A percentile compares a stretch with the other conserved stretches of the same genome.
Conservation (phyloP, 1,284 basidiomycete species). For the Sanghuangporus sanghuang region DNA sequence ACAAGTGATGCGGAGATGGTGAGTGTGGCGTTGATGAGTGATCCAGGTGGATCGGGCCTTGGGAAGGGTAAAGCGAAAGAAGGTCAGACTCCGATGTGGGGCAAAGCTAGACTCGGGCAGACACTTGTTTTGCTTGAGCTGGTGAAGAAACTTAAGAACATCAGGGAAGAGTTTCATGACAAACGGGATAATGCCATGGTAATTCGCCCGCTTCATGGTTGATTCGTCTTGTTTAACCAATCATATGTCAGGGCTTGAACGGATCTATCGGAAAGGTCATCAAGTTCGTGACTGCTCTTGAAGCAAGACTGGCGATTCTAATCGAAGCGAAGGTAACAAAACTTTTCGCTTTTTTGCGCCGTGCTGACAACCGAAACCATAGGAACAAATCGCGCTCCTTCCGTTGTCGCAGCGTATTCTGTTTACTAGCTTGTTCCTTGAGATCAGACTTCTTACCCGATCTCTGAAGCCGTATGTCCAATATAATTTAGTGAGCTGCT, state of each 20-base stretch:
- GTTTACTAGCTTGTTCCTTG: slow-evolving; percentile 52
- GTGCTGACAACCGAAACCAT: slow-evolving; percentile 6
- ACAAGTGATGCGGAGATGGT: slow-evolving; percentile 73
- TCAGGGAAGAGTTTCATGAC: slow-evolving; percentile 28
- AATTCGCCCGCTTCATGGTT: neutral
- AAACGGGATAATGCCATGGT: slow-evolving; percentile 31
- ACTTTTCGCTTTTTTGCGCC: neutral
- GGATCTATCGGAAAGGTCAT: slow-evolving; percentile 31
- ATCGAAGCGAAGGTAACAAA: slow-evolving; percentile 56
- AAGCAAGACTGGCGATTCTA: slow-evolving; percentile 51
- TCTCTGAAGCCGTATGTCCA: slow-evolving; percentile 54
- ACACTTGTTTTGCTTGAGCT: slow-evolving; percentile 61
- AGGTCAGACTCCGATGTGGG: slow-evolving; percentile 31
- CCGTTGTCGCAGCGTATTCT: slow-evolving; percentile 54
- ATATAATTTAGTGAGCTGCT: neutral
- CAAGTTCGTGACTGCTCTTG: slow-evolving; percentile 53
- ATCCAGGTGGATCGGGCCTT: slow-evolving; percentile 30
- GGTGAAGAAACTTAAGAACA: slow-evolving; percentile 43
- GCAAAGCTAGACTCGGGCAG: slow-evolving; percentile 57
- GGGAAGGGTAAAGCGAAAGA: slow-evolving; percentile 28
- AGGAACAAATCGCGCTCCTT: slow-evolving; percentile 49
- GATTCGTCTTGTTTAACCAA: neutral
- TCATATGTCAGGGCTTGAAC: slow-evolving; percentile 28
- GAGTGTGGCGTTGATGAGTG: slow-evolving; percentile 61
- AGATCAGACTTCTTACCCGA: slow-evolving; percentile 54